Conservation (phyloP, 345 rosid genomes). For the Boechera retrofracta region DNA sequence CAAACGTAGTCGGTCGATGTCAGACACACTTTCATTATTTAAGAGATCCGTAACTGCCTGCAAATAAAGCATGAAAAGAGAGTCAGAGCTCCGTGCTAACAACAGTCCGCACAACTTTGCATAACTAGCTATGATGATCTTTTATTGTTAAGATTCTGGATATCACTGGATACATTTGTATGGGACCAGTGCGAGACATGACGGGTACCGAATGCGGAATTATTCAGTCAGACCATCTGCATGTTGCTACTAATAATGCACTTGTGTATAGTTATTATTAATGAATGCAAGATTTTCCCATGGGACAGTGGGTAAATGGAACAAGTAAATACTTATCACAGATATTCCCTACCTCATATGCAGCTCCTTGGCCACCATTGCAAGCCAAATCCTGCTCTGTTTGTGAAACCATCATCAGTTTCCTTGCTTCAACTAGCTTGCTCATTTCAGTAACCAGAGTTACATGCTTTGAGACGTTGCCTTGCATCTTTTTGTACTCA, state of each 20-base stretch:
- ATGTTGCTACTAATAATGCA: neutral
- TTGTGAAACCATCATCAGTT: constrained; percentile 91
- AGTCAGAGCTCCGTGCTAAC: constrained; percentile 35
- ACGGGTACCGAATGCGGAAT: constrained; percentile 11
- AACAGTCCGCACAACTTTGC: neutral
- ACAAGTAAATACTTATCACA: neutral
- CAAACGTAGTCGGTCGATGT: constrained; percentile 80
- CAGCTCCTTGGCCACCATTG: constrained; percentile 97
- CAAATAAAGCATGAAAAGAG: constrained; percentile 42
- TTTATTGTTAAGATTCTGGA: neutral
- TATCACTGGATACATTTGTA: neutral
- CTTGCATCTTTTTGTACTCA: constrained; percentile 95
- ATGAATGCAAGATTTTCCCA: constrained; percentile 7
- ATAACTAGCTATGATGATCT: neutral
- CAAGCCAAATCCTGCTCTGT: constrained; percentile 98
- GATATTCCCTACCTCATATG: constrained; percentile 76
- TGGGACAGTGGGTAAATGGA: constrained; percentile 19
- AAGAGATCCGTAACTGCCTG: constrained; percentile 94
- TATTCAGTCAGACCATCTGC: constrained; percentile 19
- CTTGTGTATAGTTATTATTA: neutral
- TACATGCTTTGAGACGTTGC: constrained; percentile 97
- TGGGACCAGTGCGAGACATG: neutral
- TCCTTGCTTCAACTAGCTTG: constrained; percentile 90
- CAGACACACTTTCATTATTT: constrained; percentile 82
- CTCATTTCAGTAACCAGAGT: constrained; percentile 97